phyloP scores from a whole-genome alignment of 176 grass and related monocot genomes.

The Echinochloa phyllopogon region DNA sequence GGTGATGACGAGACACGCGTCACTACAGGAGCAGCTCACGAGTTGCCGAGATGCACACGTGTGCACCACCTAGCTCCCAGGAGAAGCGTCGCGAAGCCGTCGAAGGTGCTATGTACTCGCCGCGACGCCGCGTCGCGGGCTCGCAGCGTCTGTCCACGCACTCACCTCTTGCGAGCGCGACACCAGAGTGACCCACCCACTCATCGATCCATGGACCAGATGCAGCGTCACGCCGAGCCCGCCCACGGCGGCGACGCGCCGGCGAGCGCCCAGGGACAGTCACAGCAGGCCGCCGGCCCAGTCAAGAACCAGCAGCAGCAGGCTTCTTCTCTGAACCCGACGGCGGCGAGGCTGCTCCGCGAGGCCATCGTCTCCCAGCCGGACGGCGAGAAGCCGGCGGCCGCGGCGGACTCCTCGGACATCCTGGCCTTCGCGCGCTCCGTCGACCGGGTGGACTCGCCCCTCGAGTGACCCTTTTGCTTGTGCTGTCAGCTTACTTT shows the following conservation, averaged over 20 bases:
- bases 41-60: not conserved
- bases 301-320: not conserved
- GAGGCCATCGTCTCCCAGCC: constrained; percentile 50
- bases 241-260: not conserved
- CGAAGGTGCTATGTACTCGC: not conserved
- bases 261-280: not conserved
- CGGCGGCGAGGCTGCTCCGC: constrained; percentile 51
- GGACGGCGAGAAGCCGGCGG: constrained; percentile 30
- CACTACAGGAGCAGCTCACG: not conserved
- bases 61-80: not conserved
- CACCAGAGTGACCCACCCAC: not conserved
- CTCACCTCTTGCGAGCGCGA: not conserved
- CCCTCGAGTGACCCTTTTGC: constrained; percentile 48
- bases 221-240: not conserved
- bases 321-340: constrained; percentile 54
- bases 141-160: too few relatives aligned
- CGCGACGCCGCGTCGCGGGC: not conserved
- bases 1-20: not conserved
- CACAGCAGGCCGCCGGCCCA: not conserved
- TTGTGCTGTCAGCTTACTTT: not conserved
- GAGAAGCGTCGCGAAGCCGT: constrained; percentile 25
- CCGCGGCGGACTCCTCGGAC: constrained; percentile 41
- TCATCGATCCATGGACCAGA: not conserved
- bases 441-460: constrained; percentile 58
- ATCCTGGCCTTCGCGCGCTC: constrained; percentile 57